phyloP scores from a whole-genome alignment of 345 rosid genomes.

The Eucalyptus urophylla region DNA sequence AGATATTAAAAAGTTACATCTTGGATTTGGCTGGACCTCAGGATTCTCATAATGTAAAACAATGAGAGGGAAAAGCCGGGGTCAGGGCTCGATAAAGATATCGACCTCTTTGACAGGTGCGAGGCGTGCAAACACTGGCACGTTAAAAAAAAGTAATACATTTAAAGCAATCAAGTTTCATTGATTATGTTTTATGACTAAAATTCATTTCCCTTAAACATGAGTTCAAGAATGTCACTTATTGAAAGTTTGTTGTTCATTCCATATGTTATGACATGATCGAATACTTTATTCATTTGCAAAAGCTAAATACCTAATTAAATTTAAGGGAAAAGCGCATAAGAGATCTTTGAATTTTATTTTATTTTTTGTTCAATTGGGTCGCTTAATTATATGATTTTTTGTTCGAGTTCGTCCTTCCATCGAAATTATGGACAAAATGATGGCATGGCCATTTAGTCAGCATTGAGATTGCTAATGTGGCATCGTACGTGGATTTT shows the following conservation, averaged over 20 bases:
- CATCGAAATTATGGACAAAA: neutral
- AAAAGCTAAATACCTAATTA: neutral
- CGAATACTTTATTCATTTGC: neutral
- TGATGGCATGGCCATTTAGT: neutral
- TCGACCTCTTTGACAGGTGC: neutral
- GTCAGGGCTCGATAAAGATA: neutral
- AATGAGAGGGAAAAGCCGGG: neutral
- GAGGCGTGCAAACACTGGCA: rapidly evolving
- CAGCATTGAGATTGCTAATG: neutral
- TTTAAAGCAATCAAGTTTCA: neutral
- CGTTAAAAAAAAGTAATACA: rapidly evolving
- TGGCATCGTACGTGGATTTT: neutral
- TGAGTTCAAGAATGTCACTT: neutral
- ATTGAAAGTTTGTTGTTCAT: neutral
- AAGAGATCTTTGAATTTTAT: neutral
- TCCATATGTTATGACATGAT: neutral
- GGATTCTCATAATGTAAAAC: neutral
- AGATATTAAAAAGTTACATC: neutral
- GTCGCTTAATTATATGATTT: neutral
- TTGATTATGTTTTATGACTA: neutral
- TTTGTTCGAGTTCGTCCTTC: neutral
- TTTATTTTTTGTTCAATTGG: neutral
- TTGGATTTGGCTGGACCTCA: neutral
- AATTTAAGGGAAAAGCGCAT: neutral
- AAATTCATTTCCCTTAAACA: neutral